Base-by-base conservation (phyloP, 1,284 basidiomycete genomes). In the Athelia psychrophila region DNA sequence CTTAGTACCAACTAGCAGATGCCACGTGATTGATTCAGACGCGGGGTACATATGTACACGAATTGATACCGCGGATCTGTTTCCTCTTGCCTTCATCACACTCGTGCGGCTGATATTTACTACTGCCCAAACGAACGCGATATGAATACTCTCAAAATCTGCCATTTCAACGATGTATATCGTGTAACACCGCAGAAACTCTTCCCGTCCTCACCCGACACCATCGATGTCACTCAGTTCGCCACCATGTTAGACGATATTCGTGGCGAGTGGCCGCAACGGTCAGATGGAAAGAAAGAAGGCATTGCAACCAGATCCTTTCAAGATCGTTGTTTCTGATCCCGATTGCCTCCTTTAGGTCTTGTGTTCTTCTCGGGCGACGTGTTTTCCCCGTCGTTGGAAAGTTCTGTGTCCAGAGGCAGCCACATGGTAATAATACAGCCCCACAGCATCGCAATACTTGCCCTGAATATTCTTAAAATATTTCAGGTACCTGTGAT, bases 371-470 rank as follows among this genome's bases (percentile, higher is more conserved):
- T 96, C 69, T 94, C 91, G 24, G 94, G 94, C 5, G 94, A 96
- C 65, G 73, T 91, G 3, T 94, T 94, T 65, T 86, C 86, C 18
- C 93, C 93, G 0, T 91, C 88, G 2, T 80, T 93, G 1, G 93
- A 95, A 70, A 91, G 87, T 60, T 86, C 87, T 8, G 86, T 97
- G 20, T 95, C 93, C 3, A 75, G 94, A 65, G 94, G 94, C 40
- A 93, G 88, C 54, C 93, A 96, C 78, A 91, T 96, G 91, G 91
- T 93, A 58, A n/a, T n/a, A n/a, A n/a, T n/a, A n/a, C n/a, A n/a
- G n/a, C n/a, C n/a, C n/a, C n/a, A n/a, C n/a, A n/a, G n/a, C n/a
- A n/a, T n/a, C n/a, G n/a, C n/a, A n/a, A n/a, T n/a, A n/a, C n/a
- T n/a, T n/a, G n/a, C n/a, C n/a, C n/a, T n/a, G n/a, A n/a, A n/a